These are phyloP conservation scores for Suhomyces wounanorum DNA, from an alignment of 1,139 yeast species.

Conservation along the genomic window DNA sequence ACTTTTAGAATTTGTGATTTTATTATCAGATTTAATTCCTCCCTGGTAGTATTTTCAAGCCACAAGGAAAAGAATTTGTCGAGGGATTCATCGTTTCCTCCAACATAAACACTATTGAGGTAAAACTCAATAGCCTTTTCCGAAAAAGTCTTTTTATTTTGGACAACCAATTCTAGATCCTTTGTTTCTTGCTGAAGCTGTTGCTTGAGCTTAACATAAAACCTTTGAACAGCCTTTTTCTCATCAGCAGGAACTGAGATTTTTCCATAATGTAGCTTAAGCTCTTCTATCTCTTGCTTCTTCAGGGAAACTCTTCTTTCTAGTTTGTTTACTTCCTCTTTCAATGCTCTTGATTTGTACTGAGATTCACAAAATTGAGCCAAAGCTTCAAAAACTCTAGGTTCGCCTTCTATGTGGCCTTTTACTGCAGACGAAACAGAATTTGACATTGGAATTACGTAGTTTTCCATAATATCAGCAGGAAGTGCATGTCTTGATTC, in stretches of 20 bases:
- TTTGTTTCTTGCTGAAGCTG: conserved; percentile 52
- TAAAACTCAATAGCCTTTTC: conserved; percentile 62
- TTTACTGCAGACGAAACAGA: background rate
- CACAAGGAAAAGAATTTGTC: conserved; percentile 86
- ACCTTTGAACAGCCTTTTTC: conserved; percentile 52
- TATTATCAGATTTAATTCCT: conserved; percentile 38
- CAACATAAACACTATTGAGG: conserved; percentile 52
- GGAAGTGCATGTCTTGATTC: conserved; percentile 70
- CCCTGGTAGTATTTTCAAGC: conserved; percentile 61
- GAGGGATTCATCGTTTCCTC: conserved; percentile 57
- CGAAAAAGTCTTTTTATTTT: conserved; percentile 47
- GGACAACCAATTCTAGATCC: conserved; percentile 42
- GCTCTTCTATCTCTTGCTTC: conserved; percentile 47
- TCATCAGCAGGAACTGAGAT: conserved; percentile 43
- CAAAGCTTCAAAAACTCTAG: conserved; percentile 51
- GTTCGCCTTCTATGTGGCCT: background rate
- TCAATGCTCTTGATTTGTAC: conserved; percentile 45
- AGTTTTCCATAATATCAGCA: conserved; percentile 53
- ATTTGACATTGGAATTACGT: conserved; percentile 49
- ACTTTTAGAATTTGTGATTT: conserved; percentile 37
- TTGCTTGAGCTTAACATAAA: conserved; percentile 47
- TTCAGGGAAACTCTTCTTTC: conserved; percentile 41
- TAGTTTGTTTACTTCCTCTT: conserved; percentile 47
- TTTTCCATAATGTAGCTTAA: conserved; percentile 46
- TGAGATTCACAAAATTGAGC: conserved; percentile 81